These are phyloP conservation scores for Achaetomium macrosporum DNA, from an alignment of 2,329 filamentous ascomycete species.

Conservation along the genomic window DNA sequence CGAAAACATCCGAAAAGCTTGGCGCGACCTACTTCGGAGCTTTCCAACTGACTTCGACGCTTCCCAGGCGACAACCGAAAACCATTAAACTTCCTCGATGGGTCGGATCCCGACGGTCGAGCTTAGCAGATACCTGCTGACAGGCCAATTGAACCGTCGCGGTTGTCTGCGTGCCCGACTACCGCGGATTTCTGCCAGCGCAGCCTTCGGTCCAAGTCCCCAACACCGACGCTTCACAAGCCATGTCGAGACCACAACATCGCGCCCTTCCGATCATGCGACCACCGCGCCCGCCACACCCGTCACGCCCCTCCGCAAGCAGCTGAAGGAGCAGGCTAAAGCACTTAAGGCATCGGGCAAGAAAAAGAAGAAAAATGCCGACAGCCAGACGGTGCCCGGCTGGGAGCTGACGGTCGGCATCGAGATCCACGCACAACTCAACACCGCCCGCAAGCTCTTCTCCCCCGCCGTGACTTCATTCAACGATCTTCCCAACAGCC, in stretches of 20 bases:
- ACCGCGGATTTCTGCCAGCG: not conserved
- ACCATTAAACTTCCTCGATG: conserved; percentile 31
- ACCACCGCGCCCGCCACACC: conserved; percentile 23
- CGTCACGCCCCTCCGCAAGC: conserved; percentile 57
- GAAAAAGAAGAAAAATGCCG: conserved; percentile 41
- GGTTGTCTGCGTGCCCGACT: conserved; percentile 35
- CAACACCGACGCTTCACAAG: conserved; percentile 1
- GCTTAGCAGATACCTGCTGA: conserved; percentile 45
- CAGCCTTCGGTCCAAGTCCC: not conserved
- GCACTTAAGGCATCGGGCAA: conserved; percentile 40
- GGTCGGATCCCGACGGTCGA: conserved; percentile 37
- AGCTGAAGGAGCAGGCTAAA: conserved; percentile 62
- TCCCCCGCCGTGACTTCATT: conserved; percentile 59
- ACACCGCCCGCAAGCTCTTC: conserved; percentile 84
- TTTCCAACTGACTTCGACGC: not conserved
- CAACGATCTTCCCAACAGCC: conserved; percentile 70
- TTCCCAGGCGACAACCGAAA: not conserved
- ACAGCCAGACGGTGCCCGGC: conserved; percentile 50
- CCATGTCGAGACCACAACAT: not conserved
- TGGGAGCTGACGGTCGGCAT: conserved; percentile 97
- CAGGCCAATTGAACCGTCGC: conserved; percentile 37
- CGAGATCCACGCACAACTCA: conserved; percentile 94
- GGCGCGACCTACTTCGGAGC: not conserved
- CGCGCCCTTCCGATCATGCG: conserved; percentile 12
- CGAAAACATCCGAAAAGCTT: not conserved